Percentiles rank a stretch among this genome's conserved stretches.
Conservation (phyloP, 1,139 yeast species). For the Suhomyces yuchorum region DNA sequence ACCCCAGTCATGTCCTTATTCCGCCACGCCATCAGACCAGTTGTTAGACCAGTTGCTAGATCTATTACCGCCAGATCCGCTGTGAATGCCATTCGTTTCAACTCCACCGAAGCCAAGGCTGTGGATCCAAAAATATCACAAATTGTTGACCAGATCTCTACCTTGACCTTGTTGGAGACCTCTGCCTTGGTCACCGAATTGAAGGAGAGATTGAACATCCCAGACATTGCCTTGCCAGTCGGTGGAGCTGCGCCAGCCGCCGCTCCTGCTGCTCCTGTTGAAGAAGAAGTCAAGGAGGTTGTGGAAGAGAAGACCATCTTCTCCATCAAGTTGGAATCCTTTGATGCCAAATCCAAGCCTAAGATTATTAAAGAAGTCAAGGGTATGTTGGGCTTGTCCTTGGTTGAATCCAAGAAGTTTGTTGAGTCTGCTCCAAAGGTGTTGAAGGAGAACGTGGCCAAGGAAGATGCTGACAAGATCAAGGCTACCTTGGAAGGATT, state of each 20-base stretch:
- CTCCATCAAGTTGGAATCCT: conserved; percentile 86
- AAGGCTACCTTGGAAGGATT: conserved; percentile 90
- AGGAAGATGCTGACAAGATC: conserved; percentile 90
- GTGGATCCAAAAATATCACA: conserved; percentile 87
- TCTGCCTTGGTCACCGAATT: conserved; percentile 80
- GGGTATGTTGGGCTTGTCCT: conserved; percentile 83
- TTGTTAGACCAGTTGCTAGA: conserved; percentile 35
- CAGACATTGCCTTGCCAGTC: conserved; percentile 89
- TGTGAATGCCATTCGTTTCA: conserved; percentile 43
- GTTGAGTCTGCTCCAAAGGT: conserved; percentile 98
- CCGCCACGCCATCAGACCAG: conserved; percentile 45
- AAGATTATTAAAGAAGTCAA: conserved; percentile 97
- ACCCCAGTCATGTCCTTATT: conserved; percentile 29
- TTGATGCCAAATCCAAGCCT: conserved; percentile 94
- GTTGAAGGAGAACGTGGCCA: conserved; percentile 80
- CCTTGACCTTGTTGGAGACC: conserved; percentile 87
- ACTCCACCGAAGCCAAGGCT: conserved; percentile 51
- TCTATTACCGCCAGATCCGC: conserved; percentile 29
- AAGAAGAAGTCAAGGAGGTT: conserved; percentile 75
- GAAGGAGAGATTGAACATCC: conserved; percentile 83
- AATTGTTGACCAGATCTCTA: conserved; percentile 89
- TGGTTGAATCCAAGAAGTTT: conserved; percentile 96
- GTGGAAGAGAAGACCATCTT: conserved; percentile 94
- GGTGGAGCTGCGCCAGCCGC: conserved; percentile 66
- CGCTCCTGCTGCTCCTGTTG: conserved; percentile 71